Conservation (phyloP, 2,329 filamentous ascomycete genomes). For the Calonectria pauciramosa region DNA sequence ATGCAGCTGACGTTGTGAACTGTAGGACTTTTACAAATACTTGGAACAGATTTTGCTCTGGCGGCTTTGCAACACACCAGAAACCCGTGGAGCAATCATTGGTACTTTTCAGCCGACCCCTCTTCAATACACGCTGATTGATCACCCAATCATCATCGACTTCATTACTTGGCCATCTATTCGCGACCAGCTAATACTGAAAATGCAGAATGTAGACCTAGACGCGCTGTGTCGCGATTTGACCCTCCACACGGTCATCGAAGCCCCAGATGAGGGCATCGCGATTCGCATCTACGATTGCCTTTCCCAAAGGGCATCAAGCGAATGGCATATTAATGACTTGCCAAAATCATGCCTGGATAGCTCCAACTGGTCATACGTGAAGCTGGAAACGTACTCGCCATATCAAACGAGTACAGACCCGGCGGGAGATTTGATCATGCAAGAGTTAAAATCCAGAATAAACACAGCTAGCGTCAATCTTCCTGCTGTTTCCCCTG, state of each 20-base stretch:
- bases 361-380: not conserved
- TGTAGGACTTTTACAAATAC: not conserved
- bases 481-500: not conserved
- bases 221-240: constrained; percentile 1
- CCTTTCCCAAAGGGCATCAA: not conserved
- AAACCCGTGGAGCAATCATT: not conserved
- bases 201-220: not conserved
- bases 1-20: not conserved
- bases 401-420: not conserved
- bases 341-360: not conserved
- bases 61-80: constrained; percentile 1
- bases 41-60: constrained; percentile 2
- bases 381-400: not conserved
- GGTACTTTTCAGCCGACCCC: not conserved
- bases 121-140: not conserved
- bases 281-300: constrained; percentile 1
- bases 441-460: not conserved
- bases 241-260: constrained; percentile 6
- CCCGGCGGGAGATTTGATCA: constrained; percentile 2
- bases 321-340: not conserved
- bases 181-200: not conserved
- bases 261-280: not conserved
- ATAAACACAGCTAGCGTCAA: not conserved
- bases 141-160: constrained; percentile 7
- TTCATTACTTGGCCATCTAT: constrained; percentile 13